phyloP scores from a whole-genome alignment of 306 rosid genomes.

The Dryas alaskensis region DNA sequence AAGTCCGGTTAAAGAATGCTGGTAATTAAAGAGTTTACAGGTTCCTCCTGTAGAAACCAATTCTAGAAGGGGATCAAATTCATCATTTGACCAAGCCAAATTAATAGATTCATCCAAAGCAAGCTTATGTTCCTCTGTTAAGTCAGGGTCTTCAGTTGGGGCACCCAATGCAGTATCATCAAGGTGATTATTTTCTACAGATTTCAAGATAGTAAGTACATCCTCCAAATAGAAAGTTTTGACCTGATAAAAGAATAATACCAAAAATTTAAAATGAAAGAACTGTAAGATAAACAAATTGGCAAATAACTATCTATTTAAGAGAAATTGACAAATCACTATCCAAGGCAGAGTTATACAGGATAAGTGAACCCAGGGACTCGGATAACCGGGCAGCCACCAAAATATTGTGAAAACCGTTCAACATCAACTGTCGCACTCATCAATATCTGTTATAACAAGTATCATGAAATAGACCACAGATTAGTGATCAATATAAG shows the following conservation, averaged over 20 bases:
- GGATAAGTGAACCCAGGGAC: slow-evolving; percentile 97
- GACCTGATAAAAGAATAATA: slow-evolving; percentile 57
- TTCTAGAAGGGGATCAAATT: slow-evolving; percentile 69
- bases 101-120: slow-evolving; percentile 77
- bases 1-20: slow-evolving; percentile 74
- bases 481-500: not conserved
- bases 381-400: slow-evolving; percentile 77
- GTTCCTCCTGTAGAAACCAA: slow-evolving; percentile 62
- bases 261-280: slow-evolving; percentile 10
- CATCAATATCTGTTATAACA: slow-evolving; percentile 69
- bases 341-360: slow-evolving; percentile 42
- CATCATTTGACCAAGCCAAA: slow-evolving; percentile 82
- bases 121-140: slow-evolving; percentile 63
- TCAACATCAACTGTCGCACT: slow-evolving; percentile 87
- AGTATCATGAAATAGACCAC: slow-evolving; percentile 1
- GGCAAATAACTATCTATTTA: slow-evolving; percentile 6
- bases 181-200: slow-evolving; percentile 49
- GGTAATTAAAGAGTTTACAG: slow-evolving; percentile 56
- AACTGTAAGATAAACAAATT: slow-evolving; percentile 12
- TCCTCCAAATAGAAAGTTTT: slow-evolving; percentile 82
- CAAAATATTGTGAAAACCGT: slow-evolving; percentile 90
- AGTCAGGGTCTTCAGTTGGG: slow-evolving; percentile 32
- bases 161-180: slow-evolving; percentile 33
- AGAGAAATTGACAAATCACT: slow-evolving; percentile 13
- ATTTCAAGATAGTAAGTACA: slow-evolving; percentile 64